Evolutionary conservation across 1,284 basidiomycete species (phyloP).

Genomic region (Austropuccinia psidii): DNA sequence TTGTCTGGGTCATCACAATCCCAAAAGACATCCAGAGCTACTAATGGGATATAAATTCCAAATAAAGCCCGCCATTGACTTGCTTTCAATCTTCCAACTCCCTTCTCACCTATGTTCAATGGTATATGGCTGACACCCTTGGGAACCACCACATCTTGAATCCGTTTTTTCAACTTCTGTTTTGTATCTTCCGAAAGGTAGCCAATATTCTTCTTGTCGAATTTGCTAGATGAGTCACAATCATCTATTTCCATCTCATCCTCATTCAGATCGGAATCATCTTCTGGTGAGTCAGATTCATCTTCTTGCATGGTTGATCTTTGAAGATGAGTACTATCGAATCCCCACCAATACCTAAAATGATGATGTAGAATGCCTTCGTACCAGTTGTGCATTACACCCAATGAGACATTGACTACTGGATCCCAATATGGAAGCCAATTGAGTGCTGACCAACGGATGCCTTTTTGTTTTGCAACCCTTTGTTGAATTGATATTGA

Average conservation of each 20-base stretch:
- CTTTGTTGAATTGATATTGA: background rate
- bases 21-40: constrained; percentile 1
- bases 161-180: background rate
- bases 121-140: background rate
- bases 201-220: too few species aligned
- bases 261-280: background rate
- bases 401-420: background rate
- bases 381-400: constrained; percentile 24
- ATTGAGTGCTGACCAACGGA: constrained; percentile 19
- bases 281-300: too few species aligned
- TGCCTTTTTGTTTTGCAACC: background rate
- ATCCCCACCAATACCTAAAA: background rate
- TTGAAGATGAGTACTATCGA: background rate
- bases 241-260: background rate
- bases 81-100: constrained; percentile 9
- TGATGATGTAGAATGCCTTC: constrained; percentile 18
- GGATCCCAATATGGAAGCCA: constrained; percentile 30
- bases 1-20: background rate
- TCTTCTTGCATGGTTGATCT: too few species aligned
- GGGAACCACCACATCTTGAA: background rate
- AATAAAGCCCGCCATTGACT: constrained; percentile 4
- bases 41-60: constrained; percentile 30
- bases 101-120: background rate
- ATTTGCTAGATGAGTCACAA: background rate
- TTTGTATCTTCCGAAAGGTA: background rate